Evolutionary conservation across 306 rosid genomes (phyloP).

Genomic region (Ormosia semicastrata): DNA sequence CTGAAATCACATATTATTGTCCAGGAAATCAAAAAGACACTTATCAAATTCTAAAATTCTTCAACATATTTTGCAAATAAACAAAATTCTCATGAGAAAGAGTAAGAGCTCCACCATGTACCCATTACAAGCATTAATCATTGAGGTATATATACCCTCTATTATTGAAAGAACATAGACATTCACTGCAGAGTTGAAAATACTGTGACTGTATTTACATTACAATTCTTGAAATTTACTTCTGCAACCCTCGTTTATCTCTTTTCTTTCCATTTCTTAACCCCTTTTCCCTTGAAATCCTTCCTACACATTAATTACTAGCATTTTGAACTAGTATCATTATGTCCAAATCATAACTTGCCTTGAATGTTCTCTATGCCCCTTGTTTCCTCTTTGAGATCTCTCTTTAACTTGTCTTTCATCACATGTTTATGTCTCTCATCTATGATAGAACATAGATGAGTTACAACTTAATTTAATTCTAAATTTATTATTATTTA

Average conservation of each 20-base stretch:
- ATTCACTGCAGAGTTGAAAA: not conserved
- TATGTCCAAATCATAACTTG: not conserved
- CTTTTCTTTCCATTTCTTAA: not conserved
- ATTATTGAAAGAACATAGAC: not conserved
- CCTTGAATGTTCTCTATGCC: not conserved
- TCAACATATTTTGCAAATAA: not conserved
- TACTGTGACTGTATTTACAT: not conserved
- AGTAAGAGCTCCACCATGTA: not conserved
- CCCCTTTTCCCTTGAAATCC: not conserved
- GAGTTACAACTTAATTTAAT: not conserved
- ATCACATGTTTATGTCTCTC: not conserved
- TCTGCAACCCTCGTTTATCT: not conserved
- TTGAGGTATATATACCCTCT: not conserved
- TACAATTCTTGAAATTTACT: not conserved
- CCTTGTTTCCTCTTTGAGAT: not conserved
- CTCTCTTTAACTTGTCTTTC: not conserved
- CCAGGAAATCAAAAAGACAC: not conserved
- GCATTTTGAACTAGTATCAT: not conserved
- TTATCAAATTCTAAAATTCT: not conserved
- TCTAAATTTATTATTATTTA: not conserved
- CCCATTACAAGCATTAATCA: not conserved
- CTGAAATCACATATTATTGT: conserved; percentile 1
- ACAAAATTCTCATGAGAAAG: not conserved
- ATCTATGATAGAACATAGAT: not conserved
- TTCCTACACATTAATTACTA: not conserved